Evolutionary conservation across 1,284 basidiomycete genomes (phyloP).

Genomic region (Filobasidium uniguttulatum): DNA sequence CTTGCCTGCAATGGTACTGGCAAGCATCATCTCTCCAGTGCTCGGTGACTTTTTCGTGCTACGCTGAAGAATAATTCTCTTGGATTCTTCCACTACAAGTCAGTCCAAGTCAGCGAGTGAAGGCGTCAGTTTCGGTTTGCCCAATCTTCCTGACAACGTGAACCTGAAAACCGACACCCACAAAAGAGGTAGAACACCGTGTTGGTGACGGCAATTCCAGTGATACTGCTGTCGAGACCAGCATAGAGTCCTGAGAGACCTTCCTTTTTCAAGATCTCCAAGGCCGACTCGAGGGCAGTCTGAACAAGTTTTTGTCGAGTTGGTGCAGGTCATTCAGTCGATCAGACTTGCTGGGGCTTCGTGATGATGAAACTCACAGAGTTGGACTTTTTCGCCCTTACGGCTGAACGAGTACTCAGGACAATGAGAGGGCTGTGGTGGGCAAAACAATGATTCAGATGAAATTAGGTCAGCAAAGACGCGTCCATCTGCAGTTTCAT

Average conservation of each 20-base stretch:
- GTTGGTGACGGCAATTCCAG: conserved; percentile 83
- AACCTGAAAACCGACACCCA: conserved; percentile 14
- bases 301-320: background rate
- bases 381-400: conserved; percentile 56
- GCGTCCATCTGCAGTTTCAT: too few species aligned
- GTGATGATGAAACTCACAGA: conserved; percentile 18
- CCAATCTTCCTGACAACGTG: too few species aligned
- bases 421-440: conserved; percentile 84
- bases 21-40: conserved; percentile 77
- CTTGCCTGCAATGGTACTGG: conserved; percentile 71
- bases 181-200: conserved; percentile 43
- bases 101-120: conserved; percentile 44
- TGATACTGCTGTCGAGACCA: conserved; percentile 46
- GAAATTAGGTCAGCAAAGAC: background rate
- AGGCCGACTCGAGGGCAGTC: conserved; percentile 26
- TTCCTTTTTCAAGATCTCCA: conserved; percentile 67
- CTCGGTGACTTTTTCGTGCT: conserved; percentile 17
- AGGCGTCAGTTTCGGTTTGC: conserved; percentile 43
- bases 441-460: conserved; percentile 15
- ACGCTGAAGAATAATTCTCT: conserved; percentile 33
- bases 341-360: background rate
- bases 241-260: conserved; percentile 76
- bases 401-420: conserved; percentile 82
- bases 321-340: conserved; percentile 19
- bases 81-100: conserved; percentile 43